Evolutionary conservation across 768 basidiomycete genomes (phyloP).

Genomic region (Naematelia aurantialba): DNA sequence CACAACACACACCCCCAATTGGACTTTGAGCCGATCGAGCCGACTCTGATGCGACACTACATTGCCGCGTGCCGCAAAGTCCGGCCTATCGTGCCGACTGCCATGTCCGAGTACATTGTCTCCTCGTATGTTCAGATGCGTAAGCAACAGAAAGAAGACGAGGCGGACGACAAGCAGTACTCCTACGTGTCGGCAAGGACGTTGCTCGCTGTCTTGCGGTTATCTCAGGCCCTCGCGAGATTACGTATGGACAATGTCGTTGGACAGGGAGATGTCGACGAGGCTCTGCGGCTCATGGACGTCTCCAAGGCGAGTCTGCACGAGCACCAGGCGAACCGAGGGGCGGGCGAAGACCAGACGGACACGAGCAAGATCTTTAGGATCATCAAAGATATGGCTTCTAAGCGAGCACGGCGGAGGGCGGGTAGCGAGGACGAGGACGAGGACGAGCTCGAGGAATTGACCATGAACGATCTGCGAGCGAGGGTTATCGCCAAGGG

Average conservation of each 20-base stretch:
- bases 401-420: constrained; percentile 63
- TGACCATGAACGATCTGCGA: constrained; percentile 82
- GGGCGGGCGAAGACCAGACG: constrained; percentile 68
- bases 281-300: constrained; percentile 94
- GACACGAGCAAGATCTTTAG: constrained; percentile 79
- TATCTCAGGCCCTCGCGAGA: constrained; percentile 90
- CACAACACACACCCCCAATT: constrained; percentile 81
- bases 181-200: constrained; percentile 95
- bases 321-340: constrained; percentile 65
- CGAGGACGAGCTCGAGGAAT: constrained; percentile 59
- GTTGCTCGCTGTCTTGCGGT: constrained; percentile 85
- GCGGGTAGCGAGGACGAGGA: constrained; percentile 64
- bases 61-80: constrained; percentile 84
- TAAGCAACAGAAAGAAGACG: constrained; percentile 86
- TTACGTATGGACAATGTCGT: constrained; percentile 79
- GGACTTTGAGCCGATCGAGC: constrained; percentile 70
- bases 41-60: constrained; percentile 87
- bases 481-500: constrained; percentile 78
- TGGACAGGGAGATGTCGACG: constrained; percentile 83
- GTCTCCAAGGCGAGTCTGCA: constrained; percentile 87
- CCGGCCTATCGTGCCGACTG: constrained; percentile 82
- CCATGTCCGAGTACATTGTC: constrained; percentile 87
- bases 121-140: constrained; percentile 93
- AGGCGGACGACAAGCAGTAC: constrained; percentile 79
- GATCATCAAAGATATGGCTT: constrained; percentile 80